phyloP scores from a whole-genome alignment of 1,139 yeast species.

The Geotrichum citri-aurantii region DNA sequence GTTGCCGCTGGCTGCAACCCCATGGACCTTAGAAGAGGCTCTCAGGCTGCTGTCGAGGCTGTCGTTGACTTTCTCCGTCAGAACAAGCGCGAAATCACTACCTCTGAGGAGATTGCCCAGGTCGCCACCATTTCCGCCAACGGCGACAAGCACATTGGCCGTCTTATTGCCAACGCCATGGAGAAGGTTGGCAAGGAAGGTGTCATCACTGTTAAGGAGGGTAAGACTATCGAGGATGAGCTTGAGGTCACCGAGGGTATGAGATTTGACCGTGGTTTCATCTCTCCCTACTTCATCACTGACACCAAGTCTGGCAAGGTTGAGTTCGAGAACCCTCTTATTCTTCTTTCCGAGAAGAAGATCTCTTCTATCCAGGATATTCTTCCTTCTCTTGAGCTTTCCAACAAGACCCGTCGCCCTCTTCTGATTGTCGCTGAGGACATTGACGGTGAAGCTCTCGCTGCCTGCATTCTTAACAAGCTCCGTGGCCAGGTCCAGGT shows the following conservation, averaged over 20 bases:
- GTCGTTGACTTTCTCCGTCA: constrained; percentile 83
- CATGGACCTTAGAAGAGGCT: constrained; percentile 98
- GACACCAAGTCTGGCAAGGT: constrained; percentile 95
- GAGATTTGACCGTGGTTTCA: constrained; percentile 98
- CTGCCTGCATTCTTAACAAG: constrained; percentile 97
- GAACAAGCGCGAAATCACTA: constrained; percentile 95
- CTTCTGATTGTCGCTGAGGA: constrained; percentile 94
- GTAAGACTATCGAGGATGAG: constrained; percentile 94
- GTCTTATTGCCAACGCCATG: constrained; percentile 93
- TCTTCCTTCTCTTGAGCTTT: constrained; percentile 88
- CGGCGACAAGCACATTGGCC: constrained; percentile 93
- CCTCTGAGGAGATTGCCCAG: constrained; percentile 96
- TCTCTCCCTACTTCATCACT: constrained; percentile 96
- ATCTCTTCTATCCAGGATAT: constrained; percentile 88
- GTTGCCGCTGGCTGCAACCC: constrained; percentile 99
- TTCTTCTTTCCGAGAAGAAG: constrained; percentile 91
- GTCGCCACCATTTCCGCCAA: constrained; percentile 98
- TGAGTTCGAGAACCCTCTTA: constrained; percentile 92
- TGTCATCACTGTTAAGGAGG: constrained; percentile 96
- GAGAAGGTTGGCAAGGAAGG: constrained; percentile 99
- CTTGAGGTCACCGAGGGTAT: constrained; percentile 98
- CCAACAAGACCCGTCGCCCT: constrained; percentile 94
- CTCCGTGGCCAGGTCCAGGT: constrained; percentile 99
- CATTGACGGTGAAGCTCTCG: constrained; percentile 97
- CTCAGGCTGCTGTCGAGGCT: constrained; percentile 97